Conservation (phyloP, 805 yeast genomes). For the Ogataea minuta region DNA sequence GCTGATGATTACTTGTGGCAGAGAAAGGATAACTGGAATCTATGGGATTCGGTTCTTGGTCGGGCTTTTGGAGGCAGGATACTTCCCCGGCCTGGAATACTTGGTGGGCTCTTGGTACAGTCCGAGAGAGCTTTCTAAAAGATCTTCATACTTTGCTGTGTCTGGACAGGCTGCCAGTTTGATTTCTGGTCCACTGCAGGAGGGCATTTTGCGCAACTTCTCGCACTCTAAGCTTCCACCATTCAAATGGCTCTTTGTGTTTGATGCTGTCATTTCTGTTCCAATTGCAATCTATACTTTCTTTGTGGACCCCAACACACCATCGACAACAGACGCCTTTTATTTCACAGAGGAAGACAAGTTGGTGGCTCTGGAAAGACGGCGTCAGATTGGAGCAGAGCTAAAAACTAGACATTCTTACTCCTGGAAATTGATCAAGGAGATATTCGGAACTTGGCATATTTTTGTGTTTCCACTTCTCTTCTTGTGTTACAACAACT, state of each 20-base stretch:
- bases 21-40: slow-evolving; percentile 24
- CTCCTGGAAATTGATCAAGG: slow-evolving; percentile 39
- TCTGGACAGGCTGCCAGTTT: slow-evolving; percentile 37
- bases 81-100: slow-evolving; percentile 48
- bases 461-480: slow-evolving; percentile 42
- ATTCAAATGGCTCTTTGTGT: slow-evolving; percentile 46
- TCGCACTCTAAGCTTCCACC: slow-evolving; percentile 27
- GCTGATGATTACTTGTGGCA: slow-evolving; percentile 34
- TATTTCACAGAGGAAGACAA: slow-evolving; percentile 41
- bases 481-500: slow-evolving; percentile 39
- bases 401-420: slow-evolving; percentile 42
- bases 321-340: slow-evolving; percentile 39
- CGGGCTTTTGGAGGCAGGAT: slow-evolving; percentile 47
- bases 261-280: slow-evolving; percentile 40
- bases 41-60: slow-evolving; percentile 37
- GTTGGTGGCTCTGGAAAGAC: slow-evolving; percentile 43
- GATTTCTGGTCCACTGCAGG: slow-evolving; percentile 39
- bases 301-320: slow-evolving; percentile 45
- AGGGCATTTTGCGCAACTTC: slow-evolving; percentile 28
- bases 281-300: slow-evolving; percentile 42
- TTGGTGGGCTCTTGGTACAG: slow-evolving; percentile 38
- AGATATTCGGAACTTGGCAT: slow-evolving; percentile 49
- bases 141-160: slow-evolving; percentile 36
- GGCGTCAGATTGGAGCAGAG: slow-evolving; percentile 42
- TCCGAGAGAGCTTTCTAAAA: slow-evolving; percentile 34